Base-by-base conservation (phyloP, 371 early-diverging fungal genomes). In the Mucor saturninus region DNA sequence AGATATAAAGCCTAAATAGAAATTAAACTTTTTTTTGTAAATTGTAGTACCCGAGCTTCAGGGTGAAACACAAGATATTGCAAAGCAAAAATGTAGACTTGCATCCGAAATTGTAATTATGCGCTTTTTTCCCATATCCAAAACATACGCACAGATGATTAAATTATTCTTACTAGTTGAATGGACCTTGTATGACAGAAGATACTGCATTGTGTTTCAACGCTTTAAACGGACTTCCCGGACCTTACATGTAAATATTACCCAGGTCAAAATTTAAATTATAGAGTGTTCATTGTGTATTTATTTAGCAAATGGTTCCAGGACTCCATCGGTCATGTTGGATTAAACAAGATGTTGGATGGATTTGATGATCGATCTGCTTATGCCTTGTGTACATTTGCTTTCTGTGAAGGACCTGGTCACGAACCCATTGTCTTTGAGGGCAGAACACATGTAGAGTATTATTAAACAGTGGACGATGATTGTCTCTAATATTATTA, bases 171-270 rank as follows among this genome's bases (percentile, higher is more conserved):
- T n/a, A 21, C 39, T 76, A 89, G 89, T 69, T 93, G 35, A 77
- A 89, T 46, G 87, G 90, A 4, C 93, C 95, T 38, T 95, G 95
- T 42, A 89, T 98, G 52, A 93, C 92, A 31, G 98, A 98, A 78
- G 98, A 98, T 77, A 97, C 97, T 9, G 86, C 89, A 38, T 87
- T 98, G 37, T 93, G 95, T 68, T 98, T 96, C 82, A 90, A 91
- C 64, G 96, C 97, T 15, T 76, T 97, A 76, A 90, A 94, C 42
- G 95, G 94, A 4, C 85, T 97, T 37, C 97, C 98, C 13, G 95
- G 94, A 4, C 91, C 94, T 10, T 95, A 94, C 69, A 91, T 94
- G 88, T 88, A 78, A 72, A 32, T 21, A 21, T 21, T 21, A 21
- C 21, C 21, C 0, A 21, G 21, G 21, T 21, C 21, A 21, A 21